A percentile compares a stretch with the other conserved stretches of the same genome.
phyloP scores from a whole-genome alignment of 257 asterid genomes.

The Haberlea rhodopensis region DNA sequence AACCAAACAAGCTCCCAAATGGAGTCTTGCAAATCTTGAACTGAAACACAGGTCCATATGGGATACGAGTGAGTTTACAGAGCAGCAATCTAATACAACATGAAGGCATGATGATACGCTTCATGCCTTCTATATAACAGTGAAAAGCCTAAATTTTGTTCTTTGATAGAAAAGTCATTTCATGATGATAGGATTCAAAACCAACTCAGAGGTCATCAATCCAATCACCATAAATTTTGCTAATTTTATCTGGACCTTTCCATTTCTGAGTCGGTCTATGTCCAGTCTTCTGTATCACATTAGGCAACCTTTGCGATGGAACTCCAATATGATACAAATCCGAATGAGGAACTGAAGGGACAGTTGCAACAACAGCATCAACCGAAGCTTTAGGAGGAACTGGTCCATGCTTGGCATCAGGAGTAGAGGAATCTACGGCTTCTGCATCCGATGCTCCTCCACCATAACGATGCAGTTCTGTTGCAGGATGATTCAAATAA shows the following conservation, averaged over 20 bases:
- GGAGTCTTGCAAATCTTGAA: not conserved
- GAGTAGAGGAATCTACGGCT: slow-evolving; percentile 40
- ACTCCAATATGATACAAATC: slow-evolving; percentile 39
- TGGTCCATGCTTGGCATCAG: slow-evolving; percentile 45
- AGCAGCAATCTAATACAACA: not conserved
- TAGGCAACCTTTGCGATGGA: slow-evolving; percentile 51
- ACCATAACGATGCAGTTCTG: slow-evolving; percentile 43
- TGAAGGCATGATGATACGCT: not conserved
- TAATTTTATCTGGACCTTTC: slow-evolving; percentile 78
- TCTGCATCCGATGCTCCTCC: slow-evolving; percentile 50
- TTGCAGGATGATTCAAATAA: not conserved
- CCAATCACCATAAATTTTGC: slow-evolving; percentile 65
- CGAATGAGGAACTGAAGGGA: slow-evolving; percentile 31
- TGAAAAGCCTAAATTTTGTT: not conserved
- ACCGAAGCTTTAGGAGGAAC: slow-evolving; percentile 28
- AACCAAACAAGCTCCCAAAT: too few species aligned
- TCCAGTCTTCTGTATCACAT: slow-evolving; percentile 33
- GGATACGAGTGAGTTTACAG: not conserved
- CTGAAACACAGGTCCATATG: not conserved
- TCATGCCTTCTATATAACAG: not conserved
- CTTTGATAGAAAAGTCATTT: not conserved
- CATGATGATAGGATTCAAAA: not conserved
- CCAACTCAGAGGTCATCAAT: slow-evolving; percentile 55
- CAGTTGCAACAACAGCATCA: slow-evolving; percentile 28
- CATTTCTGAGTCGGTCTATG: slow-evolving; percentile 41